Evolutionary conservation across 192 early-diverging fungal genomes (phyloP).

Genomic region (Coemansia erecta): DNA sequence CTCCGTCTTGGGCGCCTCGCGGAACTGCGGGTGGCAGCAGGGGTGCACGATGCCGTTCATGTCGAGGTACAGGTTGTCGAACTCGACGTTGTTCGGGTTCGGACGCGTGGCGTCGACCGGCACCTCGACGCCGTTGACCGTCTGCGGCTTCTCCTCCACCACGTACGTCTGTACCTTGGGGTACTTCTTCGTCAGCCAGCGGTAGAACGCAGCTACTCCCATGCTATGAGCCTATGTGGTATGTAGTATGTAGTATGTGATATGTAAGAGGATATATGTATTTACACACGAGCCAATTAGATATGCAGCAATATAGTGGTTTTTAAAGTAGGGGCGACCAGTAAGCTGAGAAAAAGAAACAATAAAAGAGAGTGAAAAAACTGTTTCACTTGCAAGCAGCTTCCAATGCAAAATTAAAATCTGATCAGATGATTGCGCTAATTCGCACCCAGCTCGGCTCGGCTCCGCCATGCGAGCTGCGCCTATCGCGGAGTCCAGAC

Average conservation of each 20-base stretch:
- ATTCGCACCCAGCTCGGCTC: slow-evolving; percentile 1
- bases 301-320: not conserved
- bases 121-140: slow-evolving; percentile 69
- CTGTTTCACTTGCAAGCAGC: not conserved
- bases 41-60: slow-evolving; percentile 97
- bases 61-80: slow-evolving; percentile 97
- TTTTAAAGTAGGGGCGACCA: not conserved
- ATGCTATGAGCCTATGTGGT: slow-evolving; percentile 28
- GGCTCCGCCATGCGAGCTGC: not conserved
- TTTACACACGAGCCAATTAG: not conserved
- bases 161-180: slow-evolving; percentile 67
- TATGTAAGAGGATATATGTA: too few species aligned
- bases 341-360: not conserved
- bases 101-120: slow-evolving; percentile 85
- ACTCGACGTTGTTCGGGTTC: slow-evolving; percentile 88
- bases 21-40: slow-evolving; percentile 69
- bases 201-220: slow-evolving; percentile 81
- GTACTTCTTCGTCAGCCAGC: slow-evolving; percentile 77
- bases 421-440: not conserved
- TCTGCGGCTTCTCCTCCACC: slow-evolving; percentile 65
- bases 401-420: not conserved
- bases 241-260: too few species aligned
- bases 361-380: slow-evolving; percentile 4
- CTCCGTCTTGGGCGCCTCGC: slow-evolving; percentile 71
- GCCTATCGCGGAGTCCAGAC: too few species aligned